phyloP scores from a whole-genome alignment of 192 early-diverging fungal genomes.

The Geranomyces michiganensis region DNA sequence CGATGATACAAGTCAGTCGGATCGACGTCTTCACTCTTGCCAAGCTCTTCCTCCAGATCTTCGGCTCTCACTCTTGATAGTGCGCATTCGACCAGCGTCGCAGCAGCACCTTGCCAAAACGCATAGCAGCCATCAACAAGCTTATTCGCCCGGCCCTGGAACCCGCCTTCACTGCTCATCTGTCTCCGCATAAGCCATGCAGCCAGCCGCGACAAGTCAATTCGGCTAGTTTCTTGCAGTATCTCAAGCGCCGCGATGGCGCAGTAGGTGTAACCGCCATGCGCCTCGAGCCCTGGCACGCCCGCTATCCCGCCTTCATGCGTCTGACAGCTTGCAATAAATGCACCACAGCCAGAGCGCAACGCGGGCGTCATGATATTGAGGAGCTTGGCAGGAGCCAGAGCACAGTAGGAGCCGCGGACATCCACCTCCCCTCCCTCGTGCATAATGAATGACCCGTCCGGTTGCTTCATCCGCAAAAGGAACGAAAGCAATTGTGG shows the following conservation, averaged over 20 bases:
- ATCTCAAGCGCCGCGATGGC: conserved; percentile 86
- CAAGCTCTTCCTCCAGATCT: not conserved
- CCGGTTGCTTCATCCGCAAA: conserved; percentile 76
- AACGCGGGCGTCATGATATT: conserved; percentile 85
- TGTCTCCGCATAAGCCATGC: conserved; percentile 79
- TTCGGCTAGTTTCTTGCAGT: conserved; percentile 1
- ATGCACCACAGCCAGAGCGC: conserved; percentile 62
- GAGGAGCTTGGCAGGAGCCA: conserved; percentile 76
- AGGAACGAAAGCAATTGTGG: conserved; percentile 51
- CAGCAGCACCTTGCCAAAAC: conserved; percentile 88
- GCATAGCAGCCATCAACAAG: conserved; percentile 99
- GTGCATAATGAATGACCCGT: conserved; percentile 92
- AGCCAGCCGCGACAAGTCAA: conserved; percentile 29
- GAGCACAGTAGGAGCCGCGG: conserved; percentile 84
- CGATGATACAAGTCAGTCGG: conserved; percentile 24
- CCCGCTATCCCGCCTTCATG: conserved; percentile 92
- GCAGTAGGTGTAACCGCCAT: conserved; percentile 96
- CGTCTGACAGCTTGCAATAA: conserved; percentile 80
- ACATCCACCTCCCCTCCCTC: conserved; percentile 93
- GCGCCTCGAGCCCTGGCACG: conserved; percentile 83
- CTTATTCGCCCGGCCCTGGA: conserved; percentile 95
- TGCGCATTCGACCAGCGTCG: conserved; percentile 64
- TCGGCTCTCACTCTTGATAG: conserved; percentile 8
- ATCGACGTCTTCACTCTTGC: not conserved
- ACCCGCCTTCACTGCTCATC: conserved; percentile 92